Conservation (phyloP, 2,329 filamentous ascomycete genomes). For the Aspergillus vadensis region DNA sequence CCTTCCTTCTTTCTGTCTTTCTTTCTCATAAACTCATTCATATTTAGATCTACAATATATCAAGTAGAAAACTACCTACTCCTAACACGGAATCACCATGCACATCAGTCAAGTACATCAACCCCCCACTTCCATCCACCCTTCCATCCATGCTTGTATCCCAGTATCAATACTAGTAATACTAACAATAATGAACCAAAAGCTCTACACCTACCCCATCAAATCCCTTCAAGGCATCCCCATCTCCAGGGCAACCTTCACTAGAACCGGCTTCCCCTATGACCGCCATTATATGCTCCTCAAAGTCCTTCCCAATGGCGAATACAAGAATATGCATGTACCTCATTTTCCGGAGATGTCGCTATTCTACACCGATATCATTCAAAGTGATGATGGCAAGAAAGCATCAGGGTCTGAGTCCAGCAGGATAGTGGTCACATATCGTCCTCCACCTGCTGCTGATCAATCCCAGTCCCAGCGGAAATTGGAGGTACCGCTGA, state of each 20-base stretch:
- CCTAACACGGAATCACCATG: constrained; percentile 24
- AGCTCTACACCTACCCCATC: constrained; percentile 72
- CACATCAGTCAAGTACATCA: constrained; percentile 37
- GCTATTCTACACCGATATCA: constrained; percentile 64
- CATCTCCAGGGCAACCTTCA: constrained; percentile 57
- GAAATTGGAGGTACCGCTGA: constrained; percentile 58
- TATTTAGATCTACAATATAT: constrained; percentile 22
- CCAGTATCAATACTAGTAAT: background rate
- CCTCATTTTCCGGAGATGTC: constrained; percentile 60
- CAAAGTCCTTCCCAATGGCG: constrained; percentile 45
- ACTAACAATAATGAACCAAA: constrained; percentile 28
- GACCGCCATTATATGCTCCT: constrained; percentile 73
- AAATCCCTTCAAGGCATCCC: constrained; percentile 68
- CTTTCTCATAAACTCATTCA: constrained; percentile 13
- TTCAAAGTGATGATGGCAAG: constrained; percentile 23
- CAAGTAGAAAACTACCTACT: too few relatives aligned
- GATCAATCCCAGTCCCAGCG: constrained; percentile 10
- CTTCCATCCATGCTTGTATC: background rate
- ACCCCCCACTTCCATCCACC: background rate
- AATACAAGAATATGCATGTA: constrained; percentile 61
- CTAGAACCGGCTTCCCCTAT: constrained; percentile 61
- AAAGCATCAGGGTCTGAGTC: background rate
- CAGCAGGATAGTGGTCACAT: constrained; percentile 46
- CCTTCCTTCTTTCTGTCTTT: background rate
- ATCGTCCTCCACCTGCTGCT: constrained; percentile 31